Evolutionary conservation across 73 alveolate species (phyloP), one percentile per base, ranked within the genome.

Genomic region (Symbiodinium pilosum): DNA sequence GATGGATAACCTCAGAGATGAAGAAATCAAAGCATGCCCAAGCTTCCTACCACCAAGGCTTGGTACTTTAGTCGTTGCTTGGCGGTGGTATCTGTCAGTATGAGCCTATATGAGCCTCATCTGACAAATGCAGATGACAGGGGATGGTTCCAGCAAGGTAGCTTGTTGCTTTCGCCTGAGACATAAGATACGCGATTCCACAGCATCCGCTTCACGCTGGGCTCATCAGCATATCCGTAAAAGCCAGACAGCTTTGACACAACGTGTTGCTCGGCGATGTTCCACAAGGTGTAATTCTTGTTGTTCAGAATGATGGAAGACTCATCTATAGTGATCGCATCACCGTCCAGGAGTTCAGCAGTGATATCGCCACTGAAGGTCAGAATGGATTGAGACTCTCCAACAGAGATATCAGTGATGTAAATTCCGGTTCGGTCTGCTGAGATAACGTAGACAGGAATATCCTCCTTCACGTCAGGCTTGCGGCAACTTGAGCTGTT

Each of bases 181-280:
- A 75, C 86, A 26, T 38, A 75, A 39, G 47, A 28, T 34, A 41
- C 68, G 3, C 36, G 95, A 40, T 43, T 88, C 95, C 95, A 88
- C 40, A 88, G 86, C 95, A 88, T 88, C 34, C 95, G 95, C 69
- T 88, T 88, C 71, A 88, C 96, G 2, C 77, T 21, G 38, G 96
- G 96, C 40, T 89, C 96, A 42, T 89, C 96, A 16, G 96, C 96
- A 18, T 89, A 89, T 38, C 96, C 87, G 54, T 89, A 89, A 39
- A 89, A 89, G 16, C 96, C 96, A 39, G 52, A n/a, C 32, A 56
- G 36, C 43, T 26, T 7, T 26, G 86, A 38, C 75, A 84, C 75
- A 59, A 83, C 39, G 91, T 39, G 91, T 14, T 73, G 85, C 44
- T 73, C 85, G 14, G 85, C 41, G 7, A 73, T 73, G 47, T 14